Conservation (phyloP, 805 yeast species). For the Naumovozyma baii region DNA sequence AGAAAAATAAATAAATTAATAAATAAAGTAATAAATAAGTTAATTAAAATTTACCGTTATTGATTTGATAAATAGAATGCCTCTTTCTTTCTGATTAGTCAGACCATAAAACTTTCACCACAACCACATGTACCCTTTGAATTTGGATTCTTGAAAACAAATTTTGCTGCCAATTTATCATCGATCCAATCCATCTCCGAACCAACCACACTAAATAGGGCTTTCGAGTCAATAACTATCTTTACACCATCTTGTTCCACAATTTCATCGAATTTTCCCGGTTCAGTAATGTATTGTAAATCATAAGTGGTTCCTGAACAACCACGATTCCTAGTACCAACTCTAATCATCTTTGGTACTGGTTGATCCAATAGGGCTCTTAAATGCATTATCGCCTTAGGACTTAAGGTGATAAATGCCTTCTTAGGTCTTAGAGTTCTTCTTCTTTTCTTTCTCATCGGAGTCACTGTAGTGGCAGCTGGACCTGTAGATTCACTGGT, state of each 20-base stretch:
- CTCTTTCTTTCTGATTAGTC: constrained; percentile 6
- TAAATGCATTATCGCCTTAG: constrained; percentile 68
- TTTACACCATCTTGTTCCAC: constrained; percentile 90
- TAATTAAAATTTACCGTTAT: too few relatives aligned
- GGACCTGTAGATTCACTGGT: constrained; percentile 1
- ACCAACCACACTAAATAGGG: constrained; percentile 89
- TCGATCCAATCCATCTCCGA: constrained; percentile 98
- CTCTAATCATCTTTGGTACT: constrained; percentile 77
- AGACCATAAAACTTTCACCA: constrained; percentile 97
- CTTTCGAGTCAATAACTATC: constrained; percentile 90
- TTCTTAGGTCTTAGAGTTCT: constrained; percentile 77
- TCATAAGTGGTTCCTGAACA: constrained; percentile 93
- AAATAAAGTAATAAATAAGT: constrained; percentile 4
- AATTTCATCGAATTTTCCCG: constrained; percentile 92
- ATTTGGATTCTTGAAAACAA: constrained; percentile 91
- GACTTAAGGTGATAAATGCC: constrained; percentile 75
- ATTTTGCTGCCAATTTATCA: constrained; percentile 78
- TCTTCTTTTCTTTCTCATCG: constrained; percentile 35
- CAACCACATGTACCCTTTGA: constrained; percentile 98
- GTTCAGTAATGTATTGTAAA: constrained; percentile 77
- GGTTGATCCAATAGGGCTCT: constrained; percentile 63
- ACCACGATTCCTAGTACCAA: constrained; percentile 93
- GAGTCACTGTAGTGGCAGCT: constrained; percentile 5
- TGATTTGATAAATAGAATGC: neutral
- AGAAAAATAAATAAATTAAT: constrained; percentile 8